Conservation (phyloP, 139 green algal species). For the Chlamydomonas incerta region DNA sequence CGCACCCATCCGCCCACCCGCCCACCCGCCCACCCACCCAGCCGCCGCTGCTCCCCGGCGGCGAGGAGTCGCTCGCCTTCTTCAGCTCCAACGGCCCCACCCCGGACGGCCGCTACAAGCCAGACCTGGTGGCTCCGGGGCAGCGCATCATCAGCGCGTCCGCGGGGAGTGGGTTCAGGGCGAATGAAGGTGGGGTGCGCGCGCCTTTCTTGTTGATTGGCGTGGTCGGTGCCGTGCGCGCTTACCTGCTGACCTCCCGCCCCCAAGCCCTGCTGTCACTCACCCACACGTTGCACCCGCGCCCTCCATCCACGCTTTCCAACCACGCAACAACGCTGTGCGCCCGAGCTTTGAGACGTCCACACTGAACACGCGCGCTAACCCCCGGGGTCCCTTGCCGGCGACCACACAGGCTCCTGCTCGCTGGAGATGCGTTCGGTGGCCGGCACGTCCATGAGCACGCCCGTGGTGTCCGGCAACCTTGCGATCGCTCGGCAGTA, state of each 20-base stretch:
- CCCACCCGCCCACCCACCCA: not conserved
- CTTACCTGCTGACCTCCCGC: no score
- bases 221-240: no score
- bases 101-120: slow-evolving; percentile 81
- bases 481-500: not conserved
- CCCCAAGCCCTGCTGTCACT: no score
- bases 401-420: not conserved
- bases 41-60: not conserved
- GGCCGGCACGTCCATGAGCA: slow-evolving; percentile 4
- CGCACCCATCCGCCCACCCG: no score
- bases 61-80: slow-evolving; percentile 57
- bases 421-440: not conserved
- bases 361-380: no score
- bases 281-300: no score
- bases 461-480: not conserved
- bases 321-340: no score
- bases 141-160: not conserved
- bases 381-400: not conserved
- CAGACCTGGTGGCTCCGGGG: slow-evolving; percentile 83
- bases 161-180: no score
- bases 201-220: no score
- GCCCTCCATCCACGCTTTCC: no score
- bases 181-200: no score
- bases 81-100: slow-evolving; percentile 74
- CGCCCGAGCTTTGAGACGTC: no score